Percentiles rank a stretch among this genome's conserved stretches.
phyloP scores from a whole-genome alignment of 768 basidiomycete species.

The Collybia nuda region DNA sequence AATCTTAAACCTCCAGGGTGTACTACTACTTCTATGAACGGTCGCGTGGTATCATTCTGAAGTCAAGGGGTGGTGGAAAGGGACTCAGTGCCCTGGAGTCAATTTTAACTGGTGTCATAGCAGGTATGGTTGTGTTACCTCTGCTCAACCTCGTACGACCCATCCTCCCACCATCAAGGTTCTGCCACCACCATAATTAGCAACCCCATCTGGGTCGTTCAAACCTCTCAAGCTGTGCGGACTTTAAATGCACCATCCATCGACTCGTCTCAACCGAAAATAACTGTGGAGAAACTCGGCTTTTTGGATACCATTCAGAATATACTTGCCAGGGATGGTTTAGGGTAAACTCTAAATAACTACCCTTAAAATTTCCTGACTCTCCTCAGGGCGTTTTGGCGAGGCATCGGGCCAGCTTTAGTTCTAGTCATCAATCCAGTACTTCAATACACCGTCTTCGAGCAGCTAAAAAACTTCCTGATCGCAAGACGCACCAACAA shows the following conservation, averaged over 20 bases:
- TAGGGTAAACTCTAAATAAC: conserved; percentile 30
- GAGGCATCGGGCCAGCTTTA: conserved; percentile 92
- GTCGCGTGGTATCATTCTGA: conserved; percentile 56
- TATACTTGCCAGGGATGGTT: conserved; percentile 74
- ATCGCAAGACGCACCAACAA: conserved; percentile 59
- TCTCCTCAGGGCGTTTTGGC: conserved; percentile 70
- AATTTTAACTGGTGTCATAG: conserved; percentile 84
- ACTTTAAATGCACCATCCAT: conserved; percentile 39
- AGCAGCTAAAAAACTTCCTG: conserved; percentile 88
- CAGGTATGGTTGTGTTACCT: conserved; percentile 48
- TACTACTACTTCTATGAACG: conserved; percentile 94
- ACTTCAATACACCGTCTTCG: conserved; percentile 91
- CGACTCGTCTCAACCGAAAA: conserved; percentile 26
- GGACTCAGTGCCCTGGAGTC: conserved; percentile 85
- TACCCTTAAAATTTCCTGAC: neutral
- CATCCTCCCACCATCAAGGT: conserved; percentile 43
- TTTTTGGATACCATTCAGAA: conserved; percentile 64
- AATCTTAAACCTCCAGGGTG: conserved; percentile 46
- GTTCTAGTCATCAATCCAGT: conserved; percentile 94
- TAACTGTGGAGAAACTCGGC: conserved; percentile 49
- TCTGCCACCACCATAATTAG: conserved; percentile 85
- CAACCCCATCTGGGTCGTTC: conserved; percentile 97
- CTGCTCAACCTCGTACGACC: neutral
- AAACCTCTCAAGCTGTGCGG: conserved; percentile 82
- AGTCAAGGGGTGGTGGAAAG: conserved; percentile 56